Percentiles rank a stretch among this genome's conserved stretches.
Evolutionary conservation across 208 protist genomes (phyloP).

Genomic region (Phytomonas sp.): DNA sequence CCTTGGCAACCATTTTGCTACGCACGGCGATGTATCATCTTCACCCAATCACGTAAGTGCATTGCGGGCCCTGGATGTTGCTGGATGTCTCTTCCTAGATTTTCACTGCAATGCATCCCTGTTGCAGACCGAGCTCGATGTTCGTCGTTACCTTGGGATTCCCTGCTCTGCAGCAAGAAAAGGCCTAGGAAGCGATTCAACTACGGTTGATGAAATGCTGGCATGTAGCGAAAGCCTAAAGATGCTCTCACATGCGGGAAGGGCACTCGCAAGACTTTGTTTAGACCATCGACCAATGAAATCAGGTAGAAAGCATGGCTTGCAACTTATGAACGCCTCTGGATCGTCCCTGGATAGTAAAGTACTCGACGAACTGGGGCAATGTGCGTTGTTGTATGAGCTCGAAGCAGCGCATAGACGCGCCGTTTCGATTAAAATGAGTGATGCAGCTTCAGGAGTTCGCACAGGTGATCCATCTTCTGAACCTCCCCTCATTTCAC

Average conservation of each 20-base stretch:
- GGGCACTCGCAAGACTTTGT: background rate
- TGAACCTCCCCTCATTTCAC: background rate
- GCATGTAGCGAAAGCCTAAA: background rate
- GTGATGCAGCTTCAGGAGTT: background rate
- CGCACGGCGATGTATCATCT: background rate
- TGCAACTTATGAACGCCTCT: background rate
- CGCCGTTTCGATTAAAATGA: background rate
- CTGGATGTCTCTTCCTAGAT: slow-evolving; percentile 26
- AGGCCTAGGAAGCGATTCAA: background rate
- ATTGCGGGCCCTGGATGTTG: slow-evolving; percentile 32
- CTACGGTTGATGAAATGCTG: background rate
- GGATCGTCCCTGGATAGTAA: slow-evolving; percentile 17
- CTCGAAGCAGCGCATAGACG: background rate
- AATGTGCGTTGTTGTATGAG: slow-evolving; percentile 25
- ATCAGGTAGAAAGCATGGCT: background rate
- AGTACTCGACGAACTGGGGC: slow-evolving; percentile 26
- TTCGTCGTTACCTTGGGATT: background rate
- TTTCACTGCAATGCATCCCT: background rate
- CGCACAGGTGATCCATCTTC: background rate
- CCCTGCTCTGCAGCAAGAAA: background rate
- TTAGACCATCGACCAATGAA: background rate
- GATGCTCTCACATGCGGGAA: slow-evolving; percentile 1
- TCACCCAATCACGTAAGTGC: background rate
- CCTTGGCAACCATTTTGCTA: slow-evolving; percentile 4
- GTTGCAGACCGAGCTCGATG: background rate